Evolutionary conservation across 139 green algal genomes (phyloP).

Genomic region (Yamagishiella unicocca): DNA sequence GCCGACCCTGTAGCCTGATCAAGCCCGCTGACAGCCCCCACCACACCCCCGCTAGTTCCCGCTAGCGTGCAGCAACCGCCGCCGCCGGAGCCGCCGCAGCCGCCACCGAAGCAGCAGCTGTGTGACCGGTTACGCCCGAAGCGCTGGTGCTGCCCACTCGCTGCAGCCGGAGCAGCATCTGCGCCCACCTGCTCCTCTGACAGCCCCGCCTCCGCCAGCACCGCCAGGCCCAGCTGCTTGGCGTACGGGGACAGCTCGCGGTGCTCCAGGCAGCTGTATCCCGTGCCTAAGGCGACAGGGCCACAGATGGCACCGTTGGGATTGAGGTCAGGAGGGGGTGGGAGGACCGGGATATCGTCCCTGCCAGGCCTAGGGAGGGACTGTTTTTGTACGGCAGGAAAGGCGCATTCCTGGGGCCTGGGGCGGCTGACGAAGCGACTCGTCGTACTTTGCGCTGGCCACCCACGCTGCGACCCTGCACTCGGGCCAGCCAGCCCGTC

Average conservation of each 20-base stretch:
- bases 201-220: conserved; percentile 19
- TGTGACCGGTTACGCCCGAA: no score
- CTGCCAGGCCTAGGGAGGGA: not conserved
- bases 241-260: not conserved
- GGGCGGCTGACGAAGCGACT: no score
- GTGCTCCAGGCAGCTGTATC: not conserved
- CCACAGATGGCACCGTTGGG: not conserved
- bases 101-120: no score
- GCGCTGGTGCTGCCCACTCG: no score
- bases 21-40: no score
- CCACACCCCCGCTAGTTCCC: not conserved
- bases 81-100: not conserved
- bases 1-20: no score
- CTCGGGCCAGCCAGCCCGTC: no score
- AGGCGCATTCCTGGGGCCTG: no score
- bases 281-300: not conserved
- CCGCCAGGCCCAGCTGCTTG: not conserved
- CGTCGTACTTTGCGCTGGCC: no score
- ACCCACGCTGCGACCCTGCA: no score
- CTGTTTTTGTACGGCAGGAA: not conserved
- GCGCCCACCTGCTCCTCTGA: not conserved
- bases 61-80: not conserved
- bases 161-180: no score
- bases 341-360: not conserved
- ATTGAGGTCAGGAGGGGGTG: not conserved